These are phyloP conservation scores for Trypanosoma avium DNA, from an alignment of 208 protist genomes.

Conservation along the genomic window DNA sequence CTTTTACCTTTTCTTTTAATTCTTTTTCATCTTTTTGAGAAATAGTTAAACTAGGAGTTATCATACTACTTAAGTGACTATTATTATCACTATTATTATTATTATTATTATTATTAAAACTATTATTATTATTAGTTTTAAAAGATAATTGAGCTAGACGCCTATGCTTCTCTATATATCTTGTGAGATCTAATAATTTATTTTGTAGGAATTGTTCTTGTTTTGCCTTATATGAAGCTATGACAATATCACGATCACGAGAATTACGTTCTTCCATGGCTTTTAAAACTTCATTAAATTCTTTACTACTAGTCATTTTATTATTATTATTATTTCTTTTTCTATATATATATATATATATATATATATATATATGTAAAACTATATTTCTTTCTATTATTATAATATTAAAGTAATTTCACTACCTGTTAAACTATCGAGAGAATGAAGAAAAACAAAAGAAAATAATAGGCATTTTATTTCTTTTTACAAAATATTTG, in stretches of 20 bases:
- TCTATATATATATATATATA: background rate
- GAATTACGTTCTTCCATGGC: constrained; percentile 3
- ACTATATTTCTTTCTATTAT: no score
- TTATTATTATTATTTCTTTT: background rate
- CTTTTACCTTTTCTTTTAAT: no score
- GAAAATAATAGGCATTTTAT: no score
- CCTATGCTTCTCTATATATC: background rate
- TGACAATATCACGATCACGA: constrained; percentile 1
- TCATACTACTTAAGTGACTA: background rate
- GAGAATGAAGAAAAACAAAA: no score
- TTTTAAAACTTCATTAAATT: background rate
- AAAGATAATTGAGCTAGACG: background rate
- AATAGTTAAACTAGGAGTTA: no score
- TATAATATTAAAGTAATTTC: no score
- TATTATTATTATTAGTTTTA: background rate
- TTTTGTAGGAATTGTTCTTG: constrained; percentile 2
- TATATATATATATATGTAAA: background rate
- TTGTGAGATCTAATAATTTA: background rate
- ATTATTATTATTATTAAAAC: background rate
- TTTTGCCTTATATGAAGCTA: background rate
- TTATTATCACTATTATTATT: background rate
- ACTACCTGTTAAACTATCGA: no score
- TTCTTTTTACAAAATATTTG: no score
- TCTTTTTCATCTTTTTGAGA: no score
- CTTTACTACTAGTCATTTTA: background rate